Evolutionary conservation across 495 filamentous ascomycete species (phyloP), one percentile per base, ranked within the genome.

Genomic region (Aspergillus cristatus): DNA sequence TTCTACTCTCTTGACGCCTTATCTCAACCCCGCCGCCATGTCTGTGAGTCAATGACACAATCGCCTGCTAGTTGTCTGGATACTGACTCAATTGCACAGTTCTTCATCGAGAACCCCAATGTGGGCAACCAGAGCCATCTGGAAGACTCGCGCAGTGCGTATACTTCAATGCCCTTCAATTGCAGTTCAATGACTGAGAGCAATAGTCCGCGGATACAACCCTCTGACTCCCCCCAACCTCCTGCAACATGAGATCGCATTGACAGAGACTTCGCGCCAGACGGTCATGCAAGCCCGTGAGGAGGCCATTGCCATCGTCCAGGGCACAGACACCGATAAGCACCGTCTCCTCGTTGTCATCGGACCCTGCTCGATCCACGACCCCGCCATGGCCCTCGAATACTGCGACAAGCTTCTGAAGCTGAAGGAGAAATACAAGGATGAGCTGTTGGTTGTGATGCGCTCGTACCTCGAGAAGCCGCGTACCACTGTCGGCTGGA

Each of bases 381-480:
- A 99, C 57, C 91, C 93, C 14, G 63, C 76, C 28, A 84, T 88
- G 48, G 93, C 93, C 20, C 70, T 95, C 38, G 87, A 94, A 57
- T 99, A 99, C 76, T 91, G 86, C 68, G 79, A 86, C 47, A 74
- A 81, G 40, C 68, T 99, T 39, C 45, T 90, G 43, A 69, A 75
- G 49, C 66, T 94, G 54, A 91, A 93, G 62, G 74, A 89, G 57
- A 94, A 94, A 66, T 84, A 95, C 73, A 68, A 79, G 46, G 76
- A 86, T 50, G 86, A 96, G 51, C 72, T 99, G 11, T 65, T 94
- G 35, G 94, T 99, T 46, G 81, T 97, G 28, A 99, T 99, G 93
- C 84, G 93, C 34, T 83, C 86, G 35, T 99, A 99, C 73, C 79
- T 99, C 18, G 93, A 99, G 71, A 99, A 99, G 70, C 93, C 93